These are phyloP conservation scores for Penstemon barbatus DNA, from an alignment of 257 asterid species.

Conservation along the genomic window DNA sequence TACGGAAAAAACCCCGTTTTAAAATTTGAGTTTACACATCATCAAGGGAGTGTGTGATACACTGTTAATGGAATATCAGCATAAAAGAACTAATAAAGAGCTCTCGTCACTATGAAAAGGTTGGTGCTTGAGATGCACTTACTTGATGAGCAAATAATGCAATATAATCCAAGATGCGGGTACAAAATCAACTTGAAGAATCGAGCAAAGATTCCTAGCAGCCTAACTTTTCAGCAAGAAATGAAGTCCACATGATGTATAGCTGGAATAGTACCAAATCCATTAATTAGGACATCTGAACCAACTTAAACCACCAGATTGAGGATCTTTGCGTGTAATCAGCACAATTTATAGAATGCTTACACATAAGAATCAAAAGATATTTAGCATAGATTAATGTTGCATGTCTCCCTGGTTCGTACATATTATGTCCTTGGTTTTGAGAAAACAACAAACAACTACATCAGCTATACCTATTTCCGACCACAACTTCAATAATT, in stretches of 20 bases:
- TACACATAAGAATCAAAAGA: neutral
- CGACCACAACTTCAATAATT: neutral
- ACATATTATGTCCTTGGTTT: no score
- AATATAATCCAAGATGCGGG: slow-evolving; percentile 23
- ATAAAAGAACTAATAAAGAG: neutral
- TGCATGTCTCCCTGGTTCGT: slow-evolving; percentile 4
- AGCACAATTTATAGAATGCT: slow-evolving; percentile 11
- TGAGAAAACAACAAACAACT: neutral
- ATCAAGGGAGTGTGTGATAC: neutral
- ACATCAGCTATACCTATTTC: neutral
- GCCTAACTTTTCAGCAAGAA: slow-evolving; percentile 27
- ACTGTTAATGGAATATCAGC: slow-evolving; percentile 3
- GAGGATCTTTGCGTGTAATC: slow-evolving; percentile 16
- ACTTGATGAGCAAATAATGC: slow-evolving; percentile 19
- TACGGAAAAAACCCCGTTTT: no score
- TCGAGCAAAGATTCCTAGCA: slow-evolving; percentile 19
- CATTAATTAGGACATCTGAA: neutral
- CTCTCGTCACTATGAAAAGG: slow-evolving; percentile 23
- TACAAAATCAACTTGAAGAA: slow-evolving; percentile 21
- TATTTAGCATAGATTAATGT: neutral
- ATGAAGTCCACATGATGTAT: slow-evolving; percentile 17
- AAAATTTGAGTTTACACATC: neutral
- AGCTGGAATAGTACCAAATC: slow-evolving; percentile 14
- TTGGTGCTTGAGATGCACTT: slow-evolving; percentile 23
- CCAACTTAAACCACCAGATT: slow-evolving; percentile 20